Percentiles rank a stretch among this genome's conserved stretches.
These are phyloP conservation scores for Phytophthora pseudosyringae DNA, from an alignment of 352 stramenopile genomes.

Conservation along the genomic window DNA sequence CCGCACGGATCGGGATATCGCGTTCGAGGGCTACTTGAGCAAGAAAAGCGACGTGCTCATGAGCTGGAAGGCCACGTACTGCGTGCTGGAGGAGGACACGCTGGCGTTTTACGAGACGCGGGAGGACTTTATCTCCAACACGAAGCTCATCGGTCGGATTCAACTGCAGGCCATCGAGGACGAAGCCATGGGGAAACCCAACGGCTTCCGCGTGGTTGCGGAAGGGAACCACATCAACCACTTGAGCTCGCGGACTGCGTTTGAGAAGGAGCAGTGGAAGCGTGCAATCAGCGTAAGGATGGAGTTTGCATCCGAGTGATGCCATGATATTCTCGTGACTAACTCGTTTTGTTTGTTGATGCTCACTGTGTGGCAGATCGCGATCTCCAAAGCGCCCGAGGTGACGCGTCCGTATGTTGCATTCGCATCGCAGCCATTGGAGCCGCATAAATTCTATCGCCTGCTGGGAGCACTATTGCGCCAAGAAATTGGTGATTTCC, in stretches of 20 bases:
- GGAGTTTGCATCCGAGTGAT: background rate
- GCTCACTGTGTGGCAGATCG: constrained; percentile 38
- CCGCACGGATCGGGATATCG: constrained; percentile 67
- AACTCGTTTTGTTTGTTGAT: constrained; percentile 2
- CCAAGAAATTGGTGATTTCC: constrained; percentile 79
- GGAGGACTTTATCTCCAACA: constrained; percentile 85
- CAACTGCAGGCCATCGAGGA: constrained; percentile 74
- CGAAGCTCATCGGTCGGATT: constrained; percentile 78
- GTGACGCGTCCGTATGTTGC: constrained; percentile 55
- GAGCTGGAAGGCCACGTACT: constrained; percentile 79
- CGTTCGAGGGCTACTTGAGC: constrained; percentile 86
- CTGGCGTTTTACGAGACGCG: constrained; percentile 81
- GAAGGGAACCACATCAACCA: constrained; percentile 77
- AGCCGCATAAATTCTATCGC: constrained; percentile 77
- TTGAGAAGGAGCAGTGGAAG: constrained; percentile 87
- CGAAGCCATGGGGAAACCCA: constrained; percentile 66
- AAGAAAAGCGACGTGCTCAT: constrained; percentile 83
- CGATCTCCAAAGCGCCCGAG: constrained; percentile 60
- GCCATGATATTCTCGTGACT: background rate
- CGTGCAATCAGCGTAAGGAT: constrained; percentile 61
- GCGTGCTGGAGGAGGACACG: constrained; percentile 79
- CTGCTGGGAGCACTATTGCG: constrained; percentile 67
- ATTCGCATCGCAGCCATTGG: constrained; percentile 76
- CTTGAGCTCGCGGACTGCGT: constrained; percentile 74
- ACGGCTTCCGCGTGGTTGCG: constrained; percentile 71